These are phyloP conservation scores for Aspergillus arachidicola DNA, from an alignment of 2,329 filamentous ascomycete genomes.

Conservation along the genomic window DNA sequence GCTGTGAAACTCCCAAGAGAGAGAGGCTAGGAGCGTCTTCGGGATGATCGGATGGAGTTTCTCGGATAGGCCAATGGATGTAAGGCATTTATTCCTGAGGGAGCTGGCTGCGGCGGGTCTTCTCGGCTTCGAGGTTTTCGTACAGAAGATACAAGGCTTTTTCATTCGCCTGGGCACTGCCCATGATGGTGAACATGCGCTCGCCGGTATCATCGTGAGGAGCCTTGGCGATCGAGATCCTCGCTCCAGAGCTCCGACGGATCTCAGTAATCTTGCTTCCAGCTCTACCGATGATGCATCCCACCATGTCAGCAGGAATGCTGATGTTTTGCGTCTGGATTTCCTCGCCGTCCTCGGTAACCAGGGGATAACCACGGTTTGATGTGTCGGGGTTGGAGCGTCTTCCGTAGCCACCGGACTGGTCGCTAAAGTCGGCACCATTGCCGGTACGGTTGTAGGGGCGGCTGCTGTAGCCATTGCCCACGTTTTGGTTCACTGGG, in stretches of 20 bases:
- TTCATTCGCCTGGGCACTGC: conserved; percentile 89
- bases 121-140: conserved; percentile 98
- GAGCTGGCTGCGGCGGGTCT: conserved; percentile 92
- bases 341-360: conserved; percentile 95
- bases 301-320: conserved; percentile 99
- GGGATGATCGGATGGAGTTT: neutral
- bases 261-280: conserved; percentile 99
- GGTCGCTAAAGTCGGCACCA: conserved; percentile 94
- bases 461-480: conserved; percentile 60
- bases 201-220: conserved; percentile 97
- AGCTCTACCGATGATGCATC: conserved; percentile 94
- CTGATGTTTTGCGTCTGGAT: conserved; percentile 99
- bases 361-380: conserved; percentile 78
- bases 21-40: conserved; percentile 5
- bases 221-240: conserved; percentile 96
- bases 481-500: conserved; percentile 54
- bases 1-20: neutral
- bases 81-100: conserved; percentile 54
- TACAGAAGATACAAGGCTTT: conserved; percentile 94
- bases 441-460: conserved; percentile 92
- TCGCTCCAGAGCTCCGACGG: conserved; percentile 90
- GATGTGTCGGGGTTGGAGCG: conserved; percentile 83
- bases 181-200: conserved; percentile 99
- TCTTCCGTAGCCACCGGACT: conserved; percentile 70
- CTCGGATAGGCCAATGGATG: neutral